Evolutionary conservation across 192 early-diverging fungal species (phyloP), one percentile per base, ranked within the genome.

Genomic region (Pilaira anomala): DNA sequence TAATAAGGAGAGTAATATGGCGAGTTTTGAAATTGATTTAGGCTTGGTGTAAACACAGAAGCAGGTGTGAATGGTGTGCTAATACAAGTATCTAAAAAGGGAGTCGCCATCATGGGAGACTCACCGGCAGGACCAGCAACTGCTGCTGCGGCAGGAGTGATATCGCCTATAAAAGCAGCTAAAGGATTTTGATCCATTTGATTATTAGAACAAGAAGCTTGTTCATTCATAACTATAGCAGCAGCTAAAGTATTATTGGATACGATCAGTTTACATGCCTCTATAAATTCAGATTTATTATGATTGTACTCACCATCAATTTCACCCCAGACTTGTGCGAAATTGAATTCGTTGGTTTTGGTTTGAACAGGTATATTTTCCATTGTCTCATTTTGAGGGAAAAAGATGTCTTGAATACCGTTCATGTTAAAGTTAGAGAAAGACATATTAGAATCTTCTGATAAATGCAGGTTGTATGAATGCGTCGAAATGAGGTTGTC

Each of bases 1-100:
- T n/a, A 33, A 52, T 55, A 55, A 9, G 33, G 33, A 9, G 33
- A 36, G 4, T 55, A 55, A 14, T 26, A 19, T 30, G 53, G n/a
- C 14, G 28, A 55, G 19, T 55, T 55, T 30, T 55, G 53, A 55
- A 55, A 55, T n/a, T 55, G 53, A 18, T 26, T n/a, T 36, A 55
- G 19, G 26, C 26, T 28, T 55, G 53, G 53, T 3, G 53, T 55
- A 33, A 55, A 55, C 5, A 29, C 28, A 33, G 29, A 36, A 55
- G 53, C 25, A 11, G 53, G 53, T 18, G 53, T 55, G 19, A 33
- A 55, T 8, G 53, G 53, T 55, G 53, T 55, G 5, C 30, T 29
- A 9, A 55, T 29, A 18, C 28, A 36, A 18, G 53, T n/a, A 29
- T 55, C 53, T 29, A 55, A 30, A 29, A 30, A 55, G 4, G 53